Evolutionary conservation across 1,284 basidiomycete species (phyloP).

Genomic region (Rhodotorula sp.): DNA sequence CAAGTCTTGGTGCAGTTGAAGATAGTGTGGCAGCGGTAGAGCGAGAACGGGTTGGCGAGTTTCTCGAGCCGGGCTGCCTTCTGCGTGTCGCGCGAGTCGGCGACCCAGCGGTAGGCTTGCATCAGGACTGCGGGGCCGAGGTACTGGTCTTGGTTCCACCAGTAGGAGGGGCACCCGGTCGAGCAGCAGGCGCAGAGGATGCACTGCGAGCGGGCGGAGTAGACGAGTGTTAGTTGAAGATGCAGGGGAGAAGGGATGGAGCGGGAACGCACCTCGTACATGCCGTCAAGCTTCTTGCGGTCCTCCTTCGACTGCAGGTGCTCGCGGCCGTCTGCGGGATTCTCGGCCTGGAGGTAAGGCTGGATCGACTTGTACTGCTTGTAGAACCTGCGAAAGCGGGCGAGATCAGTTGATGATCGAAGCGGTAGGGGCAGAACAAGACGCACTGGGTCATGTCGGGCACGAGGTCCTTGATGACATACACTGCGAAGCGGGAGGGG

Average conservation of each 20-base stretch:
- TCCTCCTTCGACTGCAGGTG: constrained; percentile 88
- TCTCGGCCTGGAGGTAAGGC: constrained; percentile 89
- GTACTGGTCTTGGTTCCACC: constrained; percentile 97
- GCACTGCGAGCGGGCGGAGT: constrained; percentile 32
- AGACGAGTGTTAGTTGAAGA: background rate
- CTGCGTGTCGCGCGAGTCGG: constrained; percentile 86
- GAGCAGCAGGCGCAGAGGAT: constrained; percentile 94
- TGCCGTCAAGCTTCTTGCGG: constrained; percentile 90
- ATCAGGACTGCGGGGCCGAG: constrained; percentile 86
- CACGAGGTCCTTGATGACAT: constrained; percentile 98
- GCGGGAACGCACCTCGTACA: constrained; percentile 65
- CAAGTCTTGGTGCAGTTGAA: constrained; percentile 61
- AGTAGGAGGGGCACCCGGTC: constrained; percentile 74
- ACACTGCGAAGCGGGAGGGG: constrained; percentile 63
- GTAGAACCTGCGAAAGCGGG: constrained; percentile 68
- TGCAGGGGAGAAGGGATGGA: too few relatives aligned
- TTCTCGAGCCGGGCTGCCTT: constrained; percentile 80
- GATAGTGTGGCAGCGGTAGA: constrained; percentile 62
- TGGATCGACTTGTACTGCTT: constrained; percentile 99
- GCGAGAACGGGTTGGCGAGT: constrained; percentile 89
- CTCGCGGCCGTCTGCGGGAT: constrained; percentile 71
- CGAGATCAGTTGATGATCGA: constrained; percentile 54
- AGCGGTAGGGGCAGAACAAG: background rate
- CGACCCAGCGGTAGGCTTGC: constrained; percentile 80
- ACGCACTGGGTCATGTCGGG: constrained; percentile 57